phyloP scores from a whole-genome alignment of 176 grass and related monocot species.

The Cenchrus purpureus region DNA sequence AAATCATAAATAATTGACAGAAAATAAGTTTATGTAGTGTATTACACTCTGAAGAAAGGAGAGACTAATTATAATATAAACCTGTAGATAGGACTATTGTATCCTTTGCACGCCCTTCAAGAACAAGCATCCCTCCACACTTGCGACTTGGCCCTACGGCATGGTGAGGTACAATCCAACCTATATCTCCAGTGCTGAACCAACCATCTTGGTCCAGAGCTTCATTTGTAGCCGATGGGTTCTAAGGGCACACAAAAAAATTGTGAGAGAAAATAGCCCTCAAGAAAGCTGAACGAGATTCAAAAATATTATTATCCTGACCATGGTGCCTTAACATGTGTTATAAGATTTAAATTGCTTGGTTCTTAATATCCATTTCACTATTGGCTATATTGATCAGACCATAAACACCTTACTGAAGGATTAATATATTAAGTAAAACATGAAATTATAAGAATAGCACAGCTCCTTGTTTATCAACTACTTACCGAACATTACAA shows the following conservation, averaged over 20 bases:
- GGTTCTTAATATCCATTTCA: background rate
- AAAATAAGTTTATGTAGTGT: background rate
- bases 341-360: slow-evolving; percentile 15
- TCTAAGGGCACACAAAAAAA: slow-evolving; percentile 48
- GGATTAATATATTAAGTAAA: background rate
- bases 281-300: background rate
- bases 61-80: slow-evolving; percentile 24
- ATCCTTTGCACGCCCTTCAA: slow-evolving; percentile 97
- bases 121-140: slow-evolving; percentile 91
- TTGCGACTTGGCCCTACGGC: slow-evolving; percentile 62
- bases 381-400: background rate
- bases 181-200: slow-evolving; percentile 92
- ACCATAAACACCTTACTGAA: background rate
- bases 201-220: slow-evolving; percentile 78
- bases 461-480: background rate
- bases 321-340: background rate
- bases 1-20: background rate
- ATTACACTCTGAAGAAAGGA: background rate
- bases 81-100: slow-evolving; percentile 98
- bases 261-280: background rate
- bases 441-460: slow-evolving; percentile 9
- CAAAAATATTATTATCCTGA: background rate
- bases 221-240: slow-evolving; percentile 61
- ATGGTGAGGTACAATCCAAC: slow-evolving; percentile 80
- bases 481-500: background rate